Percentiles rank a stretch among this genome's conserved stretches.
Evolutionary conservation across 1,284 basidiomycete genomes (phyloP).

Genomic region (Cutaneotrichosporon mucoides): DNA sequence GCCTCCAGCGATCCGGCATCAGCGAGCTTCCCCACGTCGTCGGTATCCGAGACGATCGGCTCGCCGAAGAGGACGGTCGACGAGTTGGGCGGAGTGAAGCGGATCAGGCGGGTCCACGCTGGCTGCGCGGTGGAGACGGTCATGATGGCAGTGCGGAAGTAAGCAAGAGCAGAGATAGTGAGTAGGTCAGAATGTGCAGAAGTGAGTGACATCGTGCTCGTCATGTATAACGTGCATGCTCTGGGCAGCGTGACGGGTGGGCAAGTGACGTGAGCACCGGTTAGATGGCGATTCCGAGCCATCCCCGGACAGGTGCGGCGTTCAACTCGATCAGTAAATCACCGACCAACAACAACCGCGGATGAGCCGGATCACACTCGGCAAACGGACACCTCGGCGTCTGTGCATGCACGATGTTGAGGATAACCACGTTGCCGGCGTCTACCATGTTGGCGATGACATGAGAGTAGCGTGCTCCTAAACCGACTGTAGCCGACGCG

Average conservation of each 20-base stretch:
- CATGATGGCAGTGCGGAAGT: not conserved
- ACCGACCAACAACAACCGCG: not conserved
- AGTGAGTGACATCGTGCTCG: too few relatives aligned
- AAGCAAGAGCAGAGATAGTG: not conserved
- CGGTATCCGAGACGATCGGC: constrained; percentile 23
- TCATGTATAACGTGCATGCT: too few relatives aligned
- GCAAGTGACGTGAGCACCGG: not conserved
- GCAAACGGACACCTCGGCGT: too few relatives aligned
- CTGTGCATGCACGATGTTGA: too few relatives aligned
- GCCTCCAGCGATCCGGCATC: constrained; percentile 15
- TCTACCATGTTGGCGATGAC: too few relatives aligned
- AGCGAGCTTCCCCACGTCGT: constrained; percentile 33
- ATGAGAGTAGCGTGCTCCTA: too few relatives aligned
- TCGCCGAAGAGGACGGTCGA: constrained; percentile 20
- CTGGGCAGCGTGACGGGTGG: too few relatives aligned
- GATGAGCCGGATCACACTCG: not conserved
- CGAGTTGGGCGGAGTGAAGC: constrained; percentile 21
- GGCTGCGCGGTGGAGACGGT: constrained; percentile 1
- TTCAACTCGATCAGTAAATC: not conserved
- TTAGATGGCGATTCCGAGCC: not conserved
- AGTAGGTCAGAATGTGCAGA: not conserved
- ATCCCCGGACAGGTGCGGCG: not conserved
- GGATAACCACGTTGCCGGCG: too few relatives aligned
- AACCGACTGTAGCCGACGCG: too few relatives aligned
- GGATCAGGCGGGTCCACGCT: constrained; percentile 27